Evolutionary conservation across 1,284 basidiomycete species (phyloP).

Genomic region (Leccinum fallax): DNA sequence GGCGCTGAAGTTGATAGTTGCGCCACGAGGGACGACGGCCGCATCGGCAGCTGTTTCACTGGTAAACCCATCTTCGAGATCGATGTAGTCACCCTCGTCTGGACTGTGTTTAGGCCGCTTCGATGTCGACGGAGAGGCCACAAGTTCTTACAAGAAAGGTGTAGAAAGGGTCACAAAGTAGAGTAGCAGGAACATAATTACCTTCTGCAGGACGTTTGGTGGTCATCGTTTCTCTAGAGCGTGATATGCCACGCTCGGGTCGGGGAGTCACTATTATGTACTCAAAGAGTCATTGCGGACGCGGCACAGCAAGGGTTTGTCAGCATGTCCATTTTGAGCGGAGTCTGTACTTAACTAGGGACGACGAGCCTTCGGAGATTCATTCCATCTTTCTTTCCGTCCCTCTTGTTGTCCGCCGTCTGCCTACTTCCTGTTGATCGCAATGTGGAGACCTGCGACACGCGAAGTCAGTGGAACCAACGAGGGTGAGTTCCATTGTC

Average conservation of each 20-base stretch:
- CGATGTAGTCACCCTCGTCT: slow-evolving; percentile 55
- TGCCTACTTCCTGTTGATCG: slow-evolving; percentile 34
- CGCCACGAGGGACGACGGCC: slow-evolving; percentile 61
- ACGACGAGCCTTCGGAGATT: slow-evolving; percentile 35
- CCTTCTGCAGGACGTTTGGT: slow-evolving; percentile 35
- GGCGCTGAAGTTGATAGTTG: slow-evolving; percentile 82
- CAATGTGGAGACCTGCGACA: slow-evolving; percentile 89
- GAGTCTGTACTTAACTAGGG: slow-evolving; percentile 31
- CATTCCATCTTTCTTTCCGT: slow-evolving; percentile 33
- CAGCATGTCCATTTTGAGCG: slow-evolving; percentile 37
- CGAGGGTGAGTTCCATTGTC: slow-evolving; percentile 54
- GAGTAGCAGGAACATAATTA: slow-evolving; percentile 6
- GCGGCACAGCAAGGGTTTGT: slow-evolving; percentile 19
- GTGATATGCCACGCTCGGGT: background rate
- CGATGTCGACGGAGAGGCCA: slow-evolving; percentile 36
- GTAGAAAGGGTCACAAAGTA: background rate
- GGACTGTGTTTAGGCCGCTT: slow-evolving; percentile 55
- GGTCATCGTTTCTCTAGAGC: slow-evolving; percentile 19
- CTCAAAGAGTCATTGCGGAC: slow-evolving; percentile 2
- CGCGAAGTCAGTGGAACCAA: slow-evolving; percentile 84
- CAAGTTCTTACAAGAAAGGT: slow-evolving; percentile 18
- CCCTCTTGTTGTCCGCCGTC: slow-evolving; percentile 8
- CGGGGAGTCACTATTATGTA: too few species aligned
- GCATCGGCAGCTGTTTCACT: slow-evolving; percentile 54
- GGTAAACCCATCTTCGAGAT: slow-evolving; percentile 55